These are phyloP conservation scores for Physaria fendleri DNA, from an alignment of 345 rosid species.

Conservation along the genomic window DNA sequence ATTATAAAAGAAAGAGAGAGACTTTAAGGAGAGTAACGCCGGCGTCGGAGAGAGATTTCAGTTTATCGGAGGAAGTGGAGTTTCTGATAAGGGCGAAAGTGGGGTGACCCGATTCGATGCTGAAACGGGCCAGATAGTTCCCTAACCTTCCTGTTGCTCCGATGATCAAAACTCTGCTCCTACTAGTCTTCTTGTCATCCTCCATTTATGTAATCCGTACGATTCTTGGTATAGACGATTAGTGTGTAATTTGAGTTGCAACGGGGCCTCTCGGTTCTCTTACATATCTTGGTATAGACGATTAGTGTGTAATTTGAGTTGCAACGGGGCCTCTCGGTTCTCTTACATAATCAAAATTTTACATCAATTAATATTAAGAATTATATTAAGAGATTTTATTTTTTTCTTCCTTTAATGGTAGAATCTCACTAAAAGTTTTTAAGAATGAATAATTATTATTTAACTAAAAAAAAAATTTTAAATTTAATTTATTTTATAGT, in stretches of 20 bases:
- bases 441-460: too few species aligned
- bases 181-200: conserved; percentile 35
- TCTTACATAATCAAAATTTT: too few species aligned
- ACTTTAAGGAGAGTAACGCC: conserved; percentile 63
- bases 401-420: too few species aligned
- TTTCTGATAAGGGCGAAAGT: conserved; percentile 56
- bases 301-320: not conserved
- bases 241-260: not conserved
- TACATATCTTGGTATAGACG: not conserved
- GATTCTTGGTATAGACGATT: not conserved
- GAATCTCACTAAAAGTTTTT: too few species aligned
- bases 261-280: not conserved
- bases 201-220: not conserved
- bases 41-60: conserved; percentile 40
- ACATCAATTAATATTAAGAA: too few species aligned
- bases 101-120: conserved; percentile 45
- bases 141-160: conserved; percentile 77
- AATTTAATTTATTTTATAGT: too few species aligned
- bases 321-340: too few species aligned
- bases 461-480: too few species aligned
- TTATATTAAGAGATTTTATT: too few species aligned
- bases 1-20: not conserved
- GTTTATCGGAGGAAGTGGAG: conserved; percentile 37
- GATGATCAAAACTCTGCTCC: conserved; percentile 59
- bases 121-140: conserved; percentile 42